Percentiles rank a stretch among this genome's conserved stretches.
Evolutionary conservation across 2,329 filamentous ascomycete species (phyloP).

Genomic region (Dissoconium aciculare): DNA sequence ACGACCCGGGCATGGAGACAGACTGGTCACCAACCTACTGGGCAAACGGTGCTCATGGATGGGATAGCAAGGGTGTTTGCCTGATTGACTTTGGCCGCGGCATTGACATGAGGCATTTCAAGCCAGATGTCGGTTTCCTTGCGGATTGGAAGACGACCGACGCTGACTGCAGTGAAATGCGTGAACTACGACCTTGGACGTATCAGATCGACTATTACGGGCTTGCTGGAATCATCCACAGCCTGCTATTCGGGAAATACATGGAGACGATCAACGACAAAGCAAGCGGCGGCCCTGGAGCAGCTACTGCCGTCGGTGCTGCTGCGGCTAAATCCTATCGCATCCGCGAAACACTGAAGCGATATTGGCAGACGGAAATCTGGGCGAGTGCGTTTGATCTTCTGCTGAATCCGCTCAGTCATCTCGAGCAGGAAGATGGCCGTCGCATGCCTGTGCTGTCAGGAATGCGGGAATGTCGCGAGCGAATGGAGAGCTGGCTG

Average conservation of each 20-base stretch:
- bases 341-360: conserved; percentile 69
- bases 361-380: conserved; percentile 92
- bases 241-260: conserved; percentile 84
- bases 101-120: conserved; percentile 84
- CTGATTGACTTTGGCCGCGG: conserved; percentile 91
- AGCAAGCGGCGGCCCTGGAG: conserved; percentile 29
- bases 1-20: conserved; percentile 29
- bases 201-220: conserved; percentile 97
- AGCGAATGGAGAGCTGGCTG: conserved; percentile 74
- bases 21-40: conserved; percentile 51
- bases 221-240: conserved; percentile 74
- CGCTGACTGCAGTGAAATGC: conserved; percentile 89
- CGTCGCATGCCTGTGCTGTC: conserved; percentile 56
- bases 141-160: conserved; percentile 86
- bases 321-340: conserved; percentile 53
- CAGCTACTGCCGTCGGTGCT: conserved; percentile 32
- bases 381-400: conserved; percentile 75
- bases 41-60: conserved; percentile 59
- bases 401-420: conserved; percentile 63
- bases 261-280: conserved; percentile 56
- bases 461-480: conserved; percentile 53
- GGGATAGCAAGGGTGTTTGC: conserved; percentile 63
- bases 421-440: conserved; percentile 50
- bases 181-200: conserved; percentile 86
- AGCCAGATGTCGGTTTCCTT: conserved; percentile 65